These are phyloP conservation scores for Coniosporium apollinis DNA, from an alignment of 495 filamentous ascomycete species.

Conservation along the genomic window DNA sequence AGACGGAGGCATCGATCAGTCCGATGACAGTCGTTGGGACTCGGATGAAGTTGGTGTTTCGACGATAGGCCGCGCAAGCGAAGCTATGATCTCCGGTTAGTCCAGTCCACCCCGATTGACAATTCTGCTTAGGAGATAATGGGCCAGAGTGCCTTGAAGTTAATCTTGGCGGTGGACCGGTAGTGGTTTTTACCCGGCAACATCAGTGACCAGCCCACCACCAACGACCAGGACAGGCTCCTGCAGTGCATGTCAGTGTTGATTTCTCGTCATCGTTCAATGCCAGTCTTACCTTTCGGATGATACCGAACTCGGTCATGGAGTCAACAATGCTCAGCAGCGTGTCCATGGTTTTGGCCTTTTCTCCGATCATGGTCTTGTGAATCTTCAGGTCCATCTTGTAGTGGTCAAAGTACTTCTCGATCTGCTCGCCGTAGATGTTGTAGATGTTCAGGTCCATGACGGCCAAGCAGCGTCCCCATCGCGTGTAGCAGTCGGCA, in stretches of 20 bases:
- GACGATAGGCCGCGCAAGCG: constrained; percentile 29
- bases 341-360: constrained; percentile 45
- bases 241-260: constrained; percentile 12
- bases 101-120: constrained; percentile 1
- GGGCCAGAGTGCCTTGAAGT: constrained; percentile 30
- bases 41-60: constrained; percentile 28
- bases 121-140: constrained; percentile 12
- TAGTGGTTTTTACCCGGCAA: constrained; percentile 39
- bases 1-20: constrained; percentile 48
- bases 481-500: constrained; percentile 38
- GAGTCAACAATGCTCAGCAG: constrained; percentile 42
- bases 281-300: constrained; percentile 30
- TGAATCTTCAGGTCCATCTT: constrained; percentile 38
- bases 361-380: constrained; percentile 48
- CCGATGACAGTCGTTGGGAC: constrained; percentile 51
- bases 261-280: not conserved
- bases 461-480: constrained; percentile 40
- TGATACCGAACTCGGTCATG: constrained; percentile 49
- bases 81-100: constrained; percentile 27
- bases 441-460: constrained; percentile 44
- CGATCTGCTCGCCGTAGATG: constrained; percentile 40
- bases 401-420: constrained; percentile 39
- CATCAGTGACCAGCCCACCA: constrained; percentile 47
- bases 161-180: constrained; percentile 21
- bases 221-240: constrained; percentile 49